Evolutionary conservation across 345 rosid genomes (phyloP).

Genomic region (Kernera saxatilis): DNA sequence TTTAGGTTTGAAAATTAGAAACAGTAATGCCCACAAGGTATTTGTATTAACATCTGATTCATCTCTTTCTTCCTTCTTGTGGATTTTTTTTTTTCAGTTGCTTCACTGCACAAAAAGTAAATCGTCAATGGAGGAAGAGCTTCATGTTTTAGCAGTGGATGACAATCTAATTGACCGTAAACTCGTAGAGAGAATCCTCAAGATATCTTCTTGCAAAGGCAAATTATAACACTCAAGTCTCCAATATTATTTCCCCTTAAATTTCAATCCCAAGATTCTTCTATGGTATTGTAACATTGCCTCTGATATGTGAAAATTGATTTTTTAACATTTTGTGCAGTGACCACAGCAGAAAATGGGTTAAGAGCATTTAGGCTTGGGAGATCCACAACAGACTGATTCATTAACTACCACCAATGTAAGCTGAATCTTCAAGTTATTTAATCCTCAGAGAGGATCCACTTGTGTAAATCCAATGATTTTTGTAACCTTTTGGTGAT

Average conservation of each 20-base stretch:
- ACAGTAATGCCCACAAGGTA: not conserved
- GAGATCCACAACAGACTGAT: slow-evolving; percentile 33
- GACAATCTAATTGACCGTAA: slow-evolving; percentile 70
- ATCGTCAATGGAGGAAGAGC: slow-evolving; percentile 30
- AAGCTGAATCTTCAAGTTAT: not conserved
- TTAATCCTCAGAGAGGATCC: not conserved
- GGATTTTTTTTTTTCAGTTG: not conserved
- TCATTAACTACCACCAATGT: slow-evolving; percentile 9
- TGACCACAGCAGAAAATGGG: slow-evolving; percentile 78
- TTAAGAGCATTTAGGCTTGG: slow-evolving; percentile 58
- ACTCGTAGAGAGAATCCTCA: slow-evolving; percentile 58
- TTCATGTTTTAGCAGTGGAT: slow-evolving; percentile 83
- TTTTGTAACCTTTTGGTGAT: not conserved
- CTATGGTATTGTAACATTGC: not conserved
- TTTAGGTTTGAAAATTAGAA: not conserved
- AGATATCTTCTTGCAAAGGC: slow-evolving; percentile 74
- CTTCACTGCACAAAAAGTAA: not conserved
- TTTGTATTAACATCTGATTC: not conserved
- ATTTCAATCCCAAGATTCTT: not conserved
- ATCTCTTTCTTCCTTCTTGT: not conserved
- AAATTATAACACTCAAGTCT: not conserved
- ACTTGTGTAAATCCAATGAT: not conserved
- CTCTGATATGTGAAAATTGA: not conserved
- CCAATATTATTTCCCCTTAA: not conserved
- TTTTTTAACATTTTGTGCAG: slow-evolving; percentile 34